These are phyloP conservation scores for Chrysoporthe puriensis DNA, from an alignment of 2,329 filamentous ascomycete genomes.

Conservation along the genomic window DNA sequence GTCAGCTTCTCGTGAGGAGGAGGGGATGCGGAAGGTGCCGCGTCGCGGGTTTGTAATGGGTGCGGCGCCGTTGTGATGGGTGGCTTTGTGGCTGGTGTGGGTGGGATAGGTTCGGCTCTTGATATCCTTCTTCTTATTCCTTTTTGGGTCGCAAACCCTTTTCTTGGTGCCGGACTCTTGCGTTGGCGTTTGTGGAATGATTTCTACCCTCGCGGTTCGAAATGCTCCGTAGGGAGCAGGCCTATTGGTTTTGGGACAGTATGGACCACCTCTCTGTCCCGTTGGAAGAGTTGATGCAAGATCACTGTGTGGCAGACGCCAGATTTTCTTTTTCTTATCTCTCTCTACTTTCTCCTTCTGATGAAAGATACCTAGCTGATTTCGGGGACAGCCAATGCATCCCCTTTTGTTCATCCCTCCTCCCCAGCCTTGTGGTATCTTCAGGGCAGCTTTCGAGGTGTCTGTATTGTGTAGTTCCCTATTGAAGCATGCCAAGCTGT, in stretches of 20 bases:
- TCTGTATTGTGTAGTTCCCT: background rate
- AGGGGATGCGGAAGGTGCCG: background rate
- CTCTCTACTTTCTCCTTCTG: slow-evolving; percentile 1
- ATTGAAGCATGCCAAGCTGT: background rate
- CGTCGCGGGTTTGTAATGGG: no score
- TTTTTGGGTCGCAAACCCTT: background rate
- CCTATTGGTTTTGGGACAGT: background rate
- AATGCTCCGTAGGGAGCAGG: background rate
- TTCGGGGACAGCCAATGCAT: background rate
- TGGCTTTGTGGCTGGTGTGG: background rate
- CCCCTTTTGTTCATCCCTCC: background rate
- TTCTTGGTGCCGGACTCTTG: background rate
- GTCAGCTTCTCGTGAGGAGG: slow-evolving; percentile 77
- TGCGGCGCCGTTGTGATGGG: background rate
- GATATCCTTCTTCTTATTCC: background rate
- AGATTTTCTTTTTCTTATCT: slow-evolving; percentile 5
- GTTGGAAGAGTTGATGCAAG: background rate
- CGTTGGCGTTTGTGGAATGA: slow-evolving; percentile 20
- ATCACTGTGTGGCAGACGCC: slow-evolving; percentile 15
- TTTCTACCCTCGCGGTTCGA: background rate
- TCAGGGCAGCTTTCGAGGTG: background rate
- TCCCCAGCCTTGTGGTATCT: background rate
- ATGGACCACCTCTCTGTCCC: background rate
- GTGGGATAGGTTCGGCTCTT: background rate
- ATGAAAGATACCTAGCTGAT: background rate